phyloP scores from a whole-genome alignment of 805 yeast genomes.

The Ogataea naganishii region DNA sequence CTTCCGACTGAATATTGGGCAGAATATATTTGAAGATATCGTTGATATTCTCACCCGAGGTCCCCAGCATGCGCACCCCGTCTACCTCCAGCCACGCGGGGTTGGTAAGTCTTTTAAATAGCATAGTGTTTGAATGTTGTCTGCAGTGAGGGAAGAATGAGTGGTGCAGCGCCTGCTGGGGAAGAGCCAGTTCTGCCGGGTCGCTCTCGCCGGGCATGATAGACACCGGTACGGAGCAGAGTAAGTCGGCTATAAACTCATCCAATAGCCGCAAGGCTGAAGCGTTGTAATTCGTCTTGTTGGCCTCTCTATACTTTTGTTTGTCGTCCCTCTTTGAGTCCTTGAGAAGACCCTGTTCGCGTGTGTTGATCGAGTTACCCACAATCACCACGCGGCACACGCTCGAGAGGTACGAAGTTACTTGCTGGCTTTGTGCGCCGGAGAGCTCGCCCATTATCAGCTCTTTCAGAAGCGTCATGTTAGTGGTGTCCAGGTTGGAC shows the following conservation, averaged over 20 bases:
- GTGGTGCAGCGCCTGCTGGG: conserved; percentile 85
- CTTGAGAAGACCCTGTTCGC: conserved; percentile 12
- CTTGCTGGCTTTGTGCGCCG: conserved; percentile 14
- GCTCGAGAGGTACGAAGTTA: conserved; percentile 8
- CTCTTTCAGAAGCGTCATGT: conserved; percentile 54
- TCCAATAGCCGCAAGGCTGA: conserved; percentile 51
- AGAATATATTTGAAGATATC: conserved; percentile 66
- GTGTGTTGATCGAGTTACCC: conserved; percentile 49
- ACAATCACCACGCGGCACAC: conserved; percentile 54
- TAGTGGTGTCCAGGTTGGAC: conserved; percentile 31
- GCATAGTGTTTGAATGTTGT: conserved; percentile 25
- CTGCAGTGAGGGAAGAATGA: conserved; percentile 52
- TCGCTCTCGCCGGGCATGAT: conserved; percentile 82
- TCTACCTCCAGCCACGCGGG: conserved; percentile 65
- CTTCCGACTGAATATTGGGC: conserved; percentile 26
- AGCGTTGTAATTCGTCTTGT: conserved; percentile 41
- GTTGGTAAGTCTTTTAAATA: conserved; percentile 47
- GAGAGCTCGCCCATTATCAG: conserved; percentile 60
- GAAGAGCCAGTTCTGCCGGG: conserved; percentile 77
- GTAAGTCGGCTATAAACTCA: conserved; percentile 43
- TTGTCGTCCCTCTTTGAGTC: conserved; percentile 20
- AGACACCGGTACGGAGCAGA: conserved; percentile 56
- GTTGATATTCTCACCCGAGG: conserved; percentile 77
- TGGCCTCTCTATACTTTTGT: conserved; percentile 40
- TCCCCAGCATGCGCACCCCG: conserved; percentile 53